These are phyloP conservation scores for Starmerella bacillaris DNA, from an alignment of 805 yeast species.

Conservation along the genomic window DNA sequence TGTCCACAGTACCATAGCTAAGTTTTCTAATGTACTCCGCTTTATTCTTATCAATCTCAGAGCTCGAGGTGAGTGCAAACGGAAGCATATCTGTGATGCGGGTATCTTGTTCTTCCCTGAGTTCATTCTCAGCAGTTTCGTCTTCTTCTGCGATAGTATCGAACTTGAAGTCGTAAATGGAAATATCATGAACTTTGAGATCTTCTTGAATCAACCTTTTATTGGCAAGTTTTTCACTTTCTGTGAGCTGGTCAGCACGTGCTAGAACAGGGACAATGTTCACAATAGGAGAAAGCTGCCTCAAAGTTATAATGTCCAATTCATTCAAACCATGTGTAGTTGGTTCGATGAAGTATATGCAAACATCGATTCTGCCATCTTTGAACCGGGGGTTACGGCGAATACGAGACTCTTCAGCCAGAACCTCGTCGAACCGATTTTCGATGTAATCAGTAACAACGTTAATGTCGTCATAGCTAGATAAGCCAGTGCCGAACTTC, in stretches of 20 bases:
- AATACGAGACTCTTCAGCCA: slow-evolving; percentile 59
- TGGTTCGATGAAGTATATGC: slow-evolving; percentile 57
- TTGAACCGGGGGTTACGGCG: slow-evolving; percentile 50
- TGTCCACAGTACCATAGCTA: slow-evolving; percentile 81
- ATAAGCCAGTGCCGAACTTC: slow-evolving; percentile 57
- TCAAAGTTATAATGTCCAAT: slow-evolving; percentile 60
- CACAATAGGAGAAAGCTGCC: slow-evolving; percentile 47
- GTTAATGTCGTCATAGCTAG: slow-evolving; percentile 35
- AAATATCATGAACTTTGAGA: slow-evolving; percentile 40
- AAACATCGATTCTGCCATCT: slow-evolving; percentile 60
- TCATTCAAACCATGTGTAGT: slow-evolving; percentile 39
- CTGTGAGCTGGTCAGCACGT: slow-evolving; percentile 63
- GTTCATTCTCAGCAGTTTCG: slow-evolving; percentile 27
- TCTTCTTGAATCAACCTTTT: slow-evolving; percentile 42
- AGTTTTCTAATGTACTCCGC: slow-evolving; percentile 60
- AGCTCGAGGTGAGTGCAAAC: slow-evolving; percentile 45
- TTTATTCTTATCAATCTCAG: slow-evolving; percentile 49
- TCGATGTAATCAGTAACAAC: slow-evolving; percentile 44
- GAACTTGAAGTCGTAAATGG: slow-evolving; percentile 58
- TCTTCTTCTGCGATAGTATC: slow-evolving; percentile 45
- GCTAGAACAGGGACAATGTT: slow-evolving; percentile 72
- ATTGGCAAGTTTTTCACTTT: slow-evolving; percentile 37
- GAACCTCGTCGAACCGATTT: slow-evolving; percentile 48
- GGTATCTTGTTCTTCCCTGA: slow-evolving; percentile 20
- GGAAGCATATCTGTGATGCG: slow-evolving; percentile 45